Evolutionary conservation across 2,329 filamentous ascomycete species (phyloP).

Genomic region (Purpureocillium takamizusanense): DNA sequence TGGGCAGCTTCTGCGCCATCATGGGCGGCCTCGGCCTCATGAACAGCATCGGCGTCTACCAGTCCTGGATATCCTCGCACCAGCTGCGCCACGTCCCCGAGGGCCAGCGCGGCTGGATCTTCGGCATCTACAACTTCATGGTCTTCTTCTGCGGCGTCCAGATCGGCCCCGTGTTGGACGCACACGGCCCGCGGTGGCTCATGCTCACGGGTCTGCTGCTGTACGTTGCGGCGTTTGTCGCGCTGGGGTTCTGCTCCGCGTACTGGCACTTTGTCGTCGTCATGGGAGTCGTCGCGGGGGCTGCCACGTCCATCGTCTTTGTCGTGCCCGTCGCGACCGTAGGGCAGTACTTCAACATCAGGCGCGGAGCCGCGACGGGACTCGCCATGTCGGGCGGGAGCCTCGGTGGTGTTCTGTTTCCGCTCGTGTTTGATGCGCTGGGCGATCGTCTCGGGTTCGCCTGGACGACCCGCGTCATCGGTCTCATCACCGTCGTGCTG

Average conservation of each 20-base stretch:
- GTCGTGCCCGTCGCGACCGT: conserved; percentile 48
- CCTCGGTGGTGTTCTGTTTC: conserved; percentile 53
- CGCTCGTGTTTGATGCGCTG: conserved; percentile 26
- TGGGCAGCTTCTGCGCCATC: conserved; percentile 56
- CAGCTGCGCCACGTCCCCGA: conserved; percentile 49
- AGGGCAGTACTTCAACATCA: conserved; percentile 65
- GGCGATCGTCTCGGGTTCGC: conserved; percentile 34
- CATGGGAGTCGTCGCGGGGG: conserved; percentile 6
- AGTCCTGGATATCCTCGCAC: conserved; percentile 53
- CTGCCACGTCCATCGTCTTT: conserved; percentile 5
- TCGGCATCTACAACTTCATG: conserved; percentile 58
- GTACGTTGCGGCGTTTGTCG: conserved; percentile 4
- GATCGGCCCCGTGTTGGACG: conserved; percentile 61
- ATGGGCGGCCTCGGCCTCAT: conserved; percentile 53
- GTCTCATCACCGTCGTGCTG: conserved; percentile 40
- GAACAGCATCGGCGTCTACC: conserved; percentile 54
- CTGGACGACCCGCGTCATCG: conserved; percentile 35
- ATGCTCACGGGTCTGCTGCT: conserved; percentile 24
- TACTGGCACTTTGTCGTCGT: conserved; percentile 13
- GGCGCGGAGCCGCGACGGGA: conserved; percentile 68
- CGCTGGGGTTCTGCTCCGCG: conserved; percentile 4
- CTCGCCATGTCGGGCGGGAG: conserved; percentile 60
- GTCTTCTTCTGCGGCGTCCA: conserved; percentile 61
- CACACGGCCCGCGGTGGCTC: conserved; percentile 50
- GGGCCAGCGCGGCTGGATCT: conserved; percentile 59